phyloP scores from a whole-genome alignment of 371 early-diverging fungal genomes.

The Fennellomyces sp. region DNA sequence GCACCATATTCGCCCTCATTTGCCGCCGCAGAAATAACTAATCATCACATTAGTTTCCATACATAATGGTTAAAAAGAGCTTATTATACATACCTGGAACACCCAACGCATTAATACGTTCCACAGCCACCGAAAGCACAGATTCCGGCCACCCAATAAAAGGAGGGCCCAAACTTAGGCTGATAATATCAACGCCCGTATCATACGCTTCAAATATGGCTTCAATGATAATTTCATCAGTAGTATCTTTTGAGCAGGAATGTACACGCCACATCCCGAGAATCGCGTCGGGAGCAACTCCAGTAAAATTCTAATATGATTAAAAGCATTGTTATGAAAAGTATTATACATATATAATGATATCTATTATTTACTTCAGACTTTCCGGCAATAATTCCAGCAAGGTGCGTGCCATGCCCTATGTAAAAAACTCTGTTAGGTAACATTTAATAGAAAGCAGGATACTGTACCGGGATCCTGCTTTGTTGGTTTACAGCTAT shows the following conservation, averaged over 20 bases:
- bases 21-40: slow-evolving; percentile 55
- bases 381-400: slow-evolving; percentile 70
- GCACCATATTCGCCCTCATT: slow-evolving; percentile 56
- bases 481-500: slow-evolving; percentile 40
- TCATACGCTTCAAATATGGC: slow-evolving; percentile 67
- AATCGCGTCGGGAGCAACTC: slow-evolving; percentile 64
- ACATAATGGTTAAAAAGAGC: not conserved
- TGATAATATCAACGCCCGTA: slow-evolving; percentile 58
- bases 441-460: not conserved
- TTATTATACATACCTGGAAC: slow-evolving; percentile 24
- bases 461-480: slow-evolving; percentile 34
- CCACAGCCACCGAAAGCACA: slow-evolving; percentile 41
- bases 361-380: slow-evolving; percentile 21
- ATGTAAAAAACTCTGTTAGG: not conserved
- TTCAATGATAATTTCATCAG: slow-evolving; percentile 62
- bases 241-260: slow-evolving; percentile 60
- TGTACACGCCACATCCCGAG: slow-evolving; percentile 62
- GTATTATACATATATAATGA: not conserved
- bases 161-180: slow-evolving; percentile 67
- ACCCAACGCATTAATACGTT: slow-evolving; percentile 33
- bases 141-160: slow-evolving; percentile 49
- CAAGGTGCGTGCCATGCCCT: slow-evolving; percentile 70
- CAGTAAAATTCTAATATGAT: slow-evolving; percentile 44
- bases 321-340: too few relatives aligned
- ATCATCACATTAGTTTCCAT: not conserved